A percentile compares a stretch with the other conserved stretches of the same genome.
These are phyloP conservation scores for Blakeslea trispora DNA, from an alignment of 371 early-diverging fungal genomes.

Conservation along the genomic window DNA sequence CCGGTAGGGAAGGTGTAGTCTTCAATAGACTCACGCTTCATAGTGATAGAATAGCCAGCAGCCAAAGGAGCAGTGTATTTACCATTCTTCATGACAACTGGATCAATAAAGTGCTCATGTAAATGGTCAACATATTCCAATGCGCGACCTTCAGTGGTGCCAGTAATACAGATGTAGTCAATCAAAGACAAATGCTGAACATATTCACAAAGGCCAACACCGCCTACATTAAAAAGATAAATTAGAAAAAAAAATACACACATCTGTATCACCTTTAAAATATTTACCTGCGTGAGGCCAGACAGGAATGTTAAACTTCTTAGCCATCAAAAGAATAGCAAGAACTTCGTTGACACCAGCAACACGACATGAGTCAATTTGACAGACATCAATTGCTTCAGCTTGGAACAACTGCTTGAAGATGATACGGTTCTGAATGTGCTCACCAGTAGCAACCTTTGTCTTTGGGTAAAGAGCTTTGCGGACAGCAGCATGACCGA, in stretches of 20 bases:
- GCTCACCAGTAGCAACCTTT: conserved; percentile 54
- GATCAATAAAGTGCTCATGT: conserved; percentile 52
- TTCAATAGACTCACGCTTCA: conserved; percentile 53
- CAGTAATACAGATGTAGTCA: conserved; percentile 53
- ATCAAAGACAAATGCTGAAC: conserved; percentile 54
- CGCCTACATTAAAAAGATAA: conserved; percentile 8
- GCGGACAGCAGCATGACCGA: conserved; percentile 55
- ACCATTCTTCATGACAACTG: conserved; percentile 48
- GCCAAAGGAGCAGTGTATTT: conserved; percentile 41
- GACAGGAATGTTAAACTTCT: conserved; percentile 53
- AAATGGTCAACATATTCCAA: conserved; percentile 55
- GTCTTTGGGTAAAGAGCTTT: conserved; percentile 52
- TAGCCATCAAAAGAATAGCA: conserved; percentile 55
- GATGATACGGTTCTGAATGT: conserved; percentile 54
- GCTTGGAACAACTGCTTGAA: conserved; percentile 59
- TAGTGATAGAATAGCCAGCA: conserved; percentile 51
- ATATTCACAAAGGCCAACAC: conserved; percentile 53
- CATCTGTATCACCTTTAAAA: background rate
- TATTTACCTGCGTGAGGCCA: conserved; percentile 48
- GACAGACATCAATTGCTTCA: conserved; percentile 54
- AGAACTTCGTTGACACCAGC: conserved; percentile 53
- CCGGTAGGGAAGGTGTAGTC: conserved; percentile 52
- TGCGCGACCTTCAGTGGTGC: conserved; percentile 43
- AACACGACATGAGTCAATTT: conserved; percentile 55
- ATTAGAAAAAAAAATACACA: background rate